Evolutionary conservation across 106 monocot genomes (phyloP), one percentile per base, ranked within the genome.

Genomic region (Amphibolis antarctica): DNA sequence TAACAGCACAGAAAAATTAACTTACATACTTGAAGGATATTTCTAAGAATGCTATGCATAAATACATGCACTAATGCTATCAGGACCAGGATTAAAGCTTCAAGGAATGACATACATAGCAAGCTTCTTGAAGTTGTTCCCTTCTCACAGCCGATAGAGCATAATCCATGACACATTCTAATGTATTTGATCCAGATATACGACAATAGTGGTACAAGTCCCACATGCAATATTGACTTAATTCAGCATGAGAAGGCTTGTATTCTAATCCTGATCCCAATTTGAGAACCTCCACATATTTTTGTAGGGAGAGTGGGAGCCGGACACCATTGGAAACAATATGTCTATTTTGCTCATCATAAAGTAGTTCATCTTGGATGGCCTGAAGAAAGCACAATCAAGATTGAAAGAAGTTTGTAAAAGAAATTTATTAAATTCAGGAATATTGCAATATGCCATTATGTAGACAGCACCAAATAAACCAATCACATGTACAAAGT

Each of bases 201-300:
- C 96, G 86, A 52, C 86, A 79, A 75, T 78, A 85, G 64, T 96
- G 86, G 66, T 86, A 90, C 42, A 96, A 57, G 44, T 96, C 96
- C 80, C 61, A 80, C 71, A 80, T 82, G 79, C 86, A 90, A 62
- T 56, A 78, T 66, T 31, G 76, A 42, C 64, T 68, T 55, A 67
- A 60, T 11, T 63, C 60, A 66, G 53, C 77, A 64, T 54, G 62
- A 46, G 51, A 56, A 21, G 46, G 17, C 36, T 74, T 65, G 28
- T 42, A 77, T 72, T 77, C 75, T 49, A 48, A 46, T 25, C 15
- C 23, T 65, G 52, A 30, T 66, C 59, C 66, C 30, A 57, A 59
- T 44, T 72, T 44, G 52, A 81, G 44, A 74, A 78, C 76, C 62
- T 66, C 74, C 74, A 96, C 43, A 78, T 78, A 82, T 66, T 85